Base-by-base conservation (phyloP, 345 rosid species). In the Salix koriyanagi region DNA sequence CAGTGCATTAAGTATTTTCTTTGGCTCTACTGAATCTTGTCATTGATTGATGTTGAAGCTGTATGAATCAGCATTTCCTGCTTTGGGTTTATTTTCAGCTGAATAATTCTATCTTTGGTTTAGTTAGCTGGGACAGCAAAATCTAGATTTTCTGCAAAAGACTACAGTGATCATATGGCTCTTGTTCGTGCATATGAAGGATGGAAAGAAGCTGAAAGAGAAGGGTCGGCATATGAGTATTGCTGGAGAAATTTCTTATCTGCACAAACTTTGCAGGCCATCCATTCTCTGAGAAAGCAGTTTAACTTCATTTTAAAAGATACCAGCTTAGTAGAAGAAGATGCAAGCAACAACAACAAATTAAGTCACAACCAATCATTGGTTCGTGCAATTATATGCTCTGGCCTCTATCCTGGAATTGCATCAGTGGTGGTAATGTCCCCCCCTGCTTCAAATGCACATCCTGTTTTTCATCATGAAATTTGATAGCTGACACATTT, bases 111-210 rank as follows among this genome's bases (percentile, higher is more conserved):
- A 65, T 73, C 32, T 79, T 42, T 79, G 48, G 34, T 84, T 54
- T 82, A 95, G 99, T 84, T 95, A 81, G 99, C 99, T 68, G 94
- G 96, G 83, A 88, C 91, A 62, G 97, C 99, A 62, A 96, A 96
- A 82, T 92, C 95, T 79, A 91, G 97, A 84, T 96, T 92, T 85
- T 93, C 97, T 25, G 97, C 98, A 9, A 96, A 93, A 87, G 99
- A 96, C 85, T 93, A 92, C 85, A 96, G 99, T 79, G 99, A 96
- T 84, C 99, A 96, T 79, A 91, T 93, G 97, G 99, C 99, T 36
- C 94, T 96, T 28, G 99, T 96, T 15, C 99, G 98, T 65, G 99
- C 99, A 70, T 96, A 92, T 72, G 99, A 96, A 86, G 99, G 99
- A 62, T 93, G 99, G 98, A 96, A 96, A 88, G 93, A 87, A 65